These are phyloP conservation scores for Vicia sativa DNA, from an alignment of 306 rosid genomes.

Conservation along the genomic window DNA sequence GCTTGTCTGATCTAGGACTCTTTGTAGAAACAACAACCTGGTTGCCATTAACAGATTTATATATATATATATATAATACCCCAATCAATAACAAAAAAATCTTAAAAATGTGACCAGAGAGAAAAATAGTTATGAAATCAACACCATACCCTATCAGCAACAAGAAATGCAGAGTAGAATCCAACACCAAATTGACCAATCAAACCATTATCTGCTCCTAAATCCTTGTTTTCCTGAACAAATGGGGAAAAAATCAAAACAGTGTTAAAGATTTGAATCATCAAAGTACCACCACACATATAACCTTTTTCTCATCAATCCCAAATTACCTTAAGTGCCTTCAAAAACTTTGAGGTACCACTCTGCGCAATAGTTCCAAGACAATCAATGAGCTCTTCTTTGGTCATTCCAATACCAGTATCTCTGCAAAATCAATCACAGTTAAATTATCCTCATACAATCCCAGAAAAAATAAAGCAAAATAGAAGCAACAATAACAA, in stretches of 20 bases:
- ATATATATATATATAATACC: no score
- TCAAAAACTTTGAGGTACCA: constrained; percentile 96
- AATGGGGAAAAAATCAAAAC: background rate
- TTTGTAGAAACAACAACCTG: constrained; percentile 94
- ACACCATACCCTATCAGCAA: constrained; percentile 80
- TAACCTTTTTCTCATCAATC: background rate
- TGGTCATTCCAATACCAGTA: constrained; percentile 97
- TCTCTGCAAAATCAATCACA: constrained; percentile 52
- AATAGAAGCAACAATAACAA: background rate
- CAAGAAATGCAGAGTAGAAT: constrained; percentile 96
- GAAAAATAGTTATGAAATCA: constrained; percentile 16
- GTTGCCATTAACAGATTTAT: constrained; percentile 28
- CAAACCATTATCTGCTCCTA: constrained; percentile 87
- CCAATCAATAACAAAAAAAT: constrained; percentile 39
- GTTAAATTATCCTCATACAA: constrained; percentile 21
- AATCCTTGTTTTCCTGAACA: constrained; percentile 81
- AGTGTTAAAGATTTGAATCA: constrained; percentile 18
- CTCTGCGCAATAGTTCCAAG: constrained; percentile 99
- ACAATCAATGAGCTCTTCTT: constrained; percentile 87
- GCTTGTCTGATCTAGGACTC: constrained; percentile 93
- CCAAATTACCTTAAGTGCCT: constrained; percentile 79
- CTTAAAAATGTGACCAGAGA: constrained; percentile 4
- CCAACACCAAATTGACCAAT: constrained; percentile 99
- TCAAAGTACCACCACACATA: background rate
- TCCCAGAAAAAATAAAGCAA: background rate